Percentiles rank a stretch among this genome's conserved stretches.
phyloP scores from a whole-genome alignment of 352 stramenopile genomes.

The Thraustochytrium sp. region DNA sequence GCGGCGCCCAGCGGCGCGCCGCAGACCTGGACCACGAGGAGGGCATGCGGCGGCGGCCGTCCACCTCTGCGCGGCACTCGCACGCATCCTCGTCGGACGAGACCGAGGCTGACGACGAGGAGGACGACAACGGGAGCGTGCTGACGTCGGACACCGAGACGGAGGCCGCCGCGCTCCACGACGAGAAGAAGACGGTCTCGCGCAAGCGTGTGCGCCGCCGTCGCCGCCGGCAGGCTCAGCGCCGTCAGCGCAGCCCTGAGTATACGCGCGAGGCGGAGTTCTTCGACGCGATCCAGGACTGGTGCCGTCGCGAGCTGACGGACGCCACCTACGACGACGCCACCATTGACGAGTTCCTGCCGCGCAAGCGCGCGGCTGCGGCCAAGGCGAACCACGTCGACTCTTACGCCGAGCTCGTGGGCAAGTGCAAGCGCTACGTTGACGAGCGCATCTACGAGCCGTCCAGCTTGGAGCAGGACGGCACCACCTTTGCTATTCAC shows the following conservation, averaged over 20 bases:
- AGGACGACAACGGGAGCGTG: neutral
- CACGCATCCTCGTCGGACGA: too few relatives aligned
- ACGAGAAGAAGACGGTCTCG: neutral
- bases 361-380: neutral
- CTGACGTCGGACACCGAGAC: neutral
- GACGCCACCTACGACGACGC: neutral
- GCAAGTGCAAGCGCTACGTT: constrained; percentile 4
- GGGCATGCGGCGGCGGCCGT: too few relatives aligned
- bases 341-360: neutral
- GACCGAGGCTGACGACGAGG: too few relatives aligned
- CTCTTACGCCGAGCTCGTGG: neutral
- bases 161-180: too few relatives aligned
- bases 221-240: neutral
- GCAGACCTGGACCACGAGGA: too few relatives aligned
- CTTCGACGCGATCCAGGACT: constrained; percentile 10
- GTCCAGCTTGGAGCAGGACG: constrained; percentile 4
- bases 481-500: neutral
- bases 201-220: neutral
- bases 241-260: neutral
- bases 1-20: too few relatives aligned
- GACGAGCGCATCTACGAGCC: constrained; percentile 8
- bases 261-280: constrained; percentile 26
- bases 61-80: too few relatives aligned
- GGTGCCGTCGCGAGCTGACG: neutral
- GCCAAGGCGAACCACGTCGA: neutral